Percentiles rank a stretch among this genome's conserved stretches.
Evolutionary conservation across 139 green algal genomes (phyloP).

Genomic region (Edaphochlamys debaryana): DNA sequence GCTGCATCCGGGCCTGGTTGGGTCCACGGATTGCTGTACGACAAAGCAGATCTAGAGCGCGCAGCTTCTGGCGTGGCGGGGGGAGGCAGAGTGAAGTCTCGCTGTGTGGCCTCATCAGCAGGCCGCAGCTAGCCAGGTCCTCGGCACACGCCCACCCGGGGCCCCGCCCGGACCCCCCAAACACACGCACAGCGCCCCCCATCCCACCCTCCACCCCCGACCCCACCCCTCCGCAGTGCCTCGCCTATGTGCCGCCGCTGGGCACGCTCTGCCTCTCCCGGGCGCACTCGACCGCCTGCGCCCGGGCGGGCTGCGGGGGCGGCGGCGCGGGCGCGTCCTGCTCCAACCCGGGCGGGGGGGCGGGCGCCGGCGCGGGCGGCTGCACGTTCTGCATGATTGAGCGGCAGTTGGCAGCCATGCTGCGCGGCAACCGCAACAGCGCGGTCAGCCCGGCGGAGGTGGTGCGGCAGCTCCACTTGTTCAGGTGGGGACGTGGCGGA

Average conservation of each 20-base stretch:
- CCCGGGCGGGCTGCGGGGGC: not conserved
- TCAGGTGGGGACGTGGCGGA: too few relatives aligned
- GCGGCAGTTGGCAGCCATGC: conserved; percentile 29
- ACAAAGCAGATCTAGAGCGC: too few relatives aligned
- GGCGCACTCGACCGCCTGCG: conserved; percentile 11
- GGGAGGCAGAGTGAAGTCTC: too few relatives aligned
- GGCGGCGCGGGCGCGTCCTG: not conserved
- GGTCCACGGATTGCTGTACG: too few relatives aligned
- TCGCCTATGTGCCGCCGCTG: conserved; percentile 88
- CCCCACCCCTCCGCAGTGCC: conserved; percentile 85
- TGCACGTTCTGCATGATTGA: conserved; percentile 68
- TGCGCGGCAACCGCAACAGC: not conserved
- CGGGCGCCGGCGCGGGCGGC: not conserved
- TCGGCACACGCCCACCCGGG: too few relatives aligned
- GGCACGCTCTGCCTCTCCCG: conserved; percentile 43
- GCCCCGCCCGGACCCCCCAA: too few relatives aligned
- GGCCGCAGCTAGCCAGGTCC: too few relatives aligned
- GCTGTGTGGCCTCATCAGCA: too few relatives aligned
- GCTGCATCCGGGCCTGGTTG: too few relatives aligned
- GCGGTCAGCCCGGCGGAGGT: conserved; percentile 28
- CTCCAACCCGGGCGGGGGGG: not conserved
- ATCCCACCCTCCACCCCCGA: too few relatives aligned
- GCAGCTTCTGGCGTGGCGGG: too few relatives aligned
- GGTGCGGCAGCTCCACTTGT: conserved; percentile 35
- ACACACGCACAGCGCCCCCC: too few relatives aligned